These are phyloP conservation scores for Ganoderma resinaceum DNA, from an alignment of 1,284 basidiomycete species.

Conservation along the genomic window DNA sequence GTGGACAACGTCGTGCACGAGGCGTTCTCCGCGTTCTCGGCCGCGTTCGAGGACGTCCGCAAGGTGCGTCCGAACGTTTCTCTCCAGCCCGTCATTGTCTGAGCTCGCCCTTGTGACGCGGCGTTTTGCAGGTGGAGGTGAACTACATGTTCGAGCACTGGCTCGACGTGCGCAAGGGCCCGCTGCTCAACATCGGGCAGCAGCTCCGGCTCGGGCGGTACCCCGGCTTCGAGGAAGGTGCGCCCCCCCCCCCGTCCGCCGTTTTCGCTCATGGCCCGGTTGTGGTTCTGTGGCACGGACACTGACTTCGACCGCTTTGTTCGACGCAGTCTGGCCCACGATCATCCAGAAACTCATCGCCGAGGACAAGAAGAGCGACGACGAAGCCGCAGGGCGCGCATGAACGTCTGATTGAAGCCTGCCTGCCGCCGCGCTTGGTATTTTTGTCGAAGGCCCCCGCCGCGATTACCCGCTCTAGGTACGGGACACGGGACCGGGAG, in stretches of 20 bases:
- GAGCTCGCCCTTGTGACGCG: too few relatives aligned
- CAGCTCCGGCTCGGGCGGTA: constrained; percentile 83
- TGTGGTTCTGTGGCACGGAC: background rate
- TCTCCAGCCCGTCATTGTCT: too few relatives aligned
- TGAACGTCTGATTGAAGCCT: background rate
- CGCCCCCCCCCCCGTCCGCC: constrained; percentile 20
- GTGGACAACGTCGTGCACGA: constrained; percentile 87
- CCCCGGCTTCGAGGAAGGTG: constrained; percentile 85
- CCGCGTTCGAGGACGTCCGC: constrained; percentile 83
- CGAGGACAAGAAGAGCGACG: constrained; percentile 22
- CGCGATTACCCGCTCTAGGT: background rate
- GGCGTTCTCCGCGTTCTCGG: constrained; percentile 86
- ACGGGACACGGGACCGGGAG: background rate
- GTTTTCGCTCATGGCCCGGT: background rate
- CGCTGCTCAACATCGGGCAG: constrained; percentile 86
- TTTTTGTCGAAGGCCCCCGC: background rate
- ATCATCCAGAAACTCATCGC: constrained; percentile 60
- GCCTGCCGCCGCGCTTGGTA: background rate
- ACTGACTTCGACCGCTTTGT: background rate
- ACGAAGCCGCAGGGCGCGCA: background rate
- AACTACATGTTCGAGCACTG: constrained; percentile 84
- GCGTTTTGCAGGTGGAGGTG: constrained; percentile 65
- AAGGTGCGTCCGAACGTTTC: constrained; percentile 59
- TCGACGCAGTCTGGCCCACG: constrained; percentile 71
- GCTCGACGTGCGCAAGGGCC: constrained; percentile 79